Conservation (phyloP, 1,284 basidiomycete genomes). For the Takashimella tepidaria region DNA sequence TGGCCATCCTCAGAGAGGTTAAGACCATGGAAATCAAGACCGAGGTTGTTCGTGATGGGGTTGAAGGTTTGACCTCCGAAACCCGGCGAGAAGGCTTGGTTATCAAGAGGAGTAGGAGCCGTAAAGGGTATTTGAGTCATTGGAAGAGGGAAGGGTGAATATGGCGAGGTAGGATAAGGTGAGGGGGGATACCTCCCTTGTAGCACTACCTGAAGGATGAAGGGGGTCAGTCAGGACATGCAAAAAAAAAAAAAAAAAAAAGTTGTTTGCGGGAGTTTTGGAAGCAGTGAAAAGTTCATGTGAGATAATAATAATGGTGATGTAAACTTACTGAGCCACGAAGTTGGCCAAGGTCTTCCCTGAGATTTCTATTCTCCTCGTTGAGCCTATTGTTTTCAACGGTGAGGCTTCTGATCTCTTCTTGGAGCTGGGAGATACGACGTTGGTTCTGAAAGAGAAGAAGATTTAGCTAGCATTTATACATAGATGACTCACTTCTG, state of each 20-base stretch:
- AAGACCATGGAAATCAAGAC: neutral
- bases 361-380: constrained; percentile 10
- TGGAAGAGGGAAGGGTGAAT: too few species aligned
- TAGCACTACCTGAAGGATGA: too few species aligned
- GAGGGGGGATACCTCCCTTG: too few species aligned
- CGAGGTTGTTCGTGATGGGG: neutral
- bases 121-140: too few species aligned
- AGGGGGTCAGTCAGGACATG: neutral
- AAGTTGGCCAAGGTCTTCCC: constrained; percentile 12
- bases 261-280: too few species aligned
- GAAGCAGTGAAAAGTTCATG: neutral
- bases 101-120: too few species aligned
- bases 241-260: neutral
- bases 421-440: constrained; percentile 12
- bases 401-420: constrained; percentile 21
- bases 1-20: neutral
- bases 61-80: constrained; percentile 1
- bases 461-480: too few species aligned
- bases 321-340: constrained; percentile 3
- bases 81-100: neutral
- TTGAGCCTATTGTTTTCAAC: constrained; percentile 27
- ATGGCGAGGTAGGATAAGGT: too few species aligned
- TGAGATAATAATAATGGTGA: neutral
- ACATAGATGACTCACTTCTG: too few species aligned
- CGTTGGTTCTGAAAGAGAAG: constrained; percentile 12